Evolutionary conservation across 2,329 filamentous ascomycete species (phyloP).

Genomic region (Exophiala calicioides): DNA sequence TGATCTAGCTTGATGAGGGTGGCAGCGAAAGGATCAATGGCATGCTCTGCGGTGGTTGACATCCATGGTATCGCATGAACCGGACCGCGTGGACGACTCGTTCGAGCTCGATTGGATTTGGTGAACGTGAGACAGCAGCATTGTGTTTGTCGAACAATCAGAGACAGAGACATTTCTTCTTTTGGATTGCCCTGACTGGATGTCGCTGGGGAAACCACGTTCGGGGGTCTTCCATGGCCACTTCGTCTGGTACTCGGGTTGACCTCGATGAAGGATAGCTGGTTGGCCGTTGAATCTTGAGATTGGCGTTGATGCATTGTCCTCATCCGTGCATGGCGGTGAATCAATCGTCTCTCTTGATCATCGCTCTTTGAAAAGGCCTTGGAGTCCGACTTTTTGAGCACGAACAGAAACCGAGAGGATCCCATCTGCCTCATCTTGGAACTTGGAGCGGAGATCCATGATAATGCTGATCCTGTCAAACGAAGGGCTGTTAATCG

Average conservation of each 20-base stretch:
- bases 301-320: conserved; percentile 4
- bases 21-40: conserved; percentile 5
- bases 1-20: conserved; percentile 6
- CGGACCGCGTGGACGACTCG: neutral
- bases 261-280: conserved; percentile 7
- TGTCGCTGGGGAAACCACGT: neutral
- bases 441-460: no score
- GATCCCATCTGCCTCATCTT: no score
- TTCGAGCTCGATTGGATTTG: no score
- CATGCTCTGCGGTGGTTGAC: neutral
- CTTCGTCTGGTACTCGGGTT: conserved; percentile 1
- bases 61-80: conserved; percentile 2
- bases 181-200: neutral
- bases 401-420: conserved; percentile 11
- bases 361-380: conserved; percentile 5
- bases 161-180: no score
- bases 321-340: conserved; percentile 7
- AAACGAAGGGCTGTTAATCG: no score
- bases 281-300: neutral
- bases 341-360: conserved; percentile 5
- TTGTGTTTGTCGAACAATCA: no score
- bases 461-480: no score
- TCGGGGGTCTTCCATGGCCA: neutral
- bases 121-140: neutral
- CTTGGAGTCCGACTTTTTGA: conserved; percentile 7